A percentile compares a stretch with the other conserved stretches of the same genome.
Evolutionary conservation across 2,329 filamentous ascomycete species (phyloP).

Genomic region (Spiromastix sp.): DNA sequence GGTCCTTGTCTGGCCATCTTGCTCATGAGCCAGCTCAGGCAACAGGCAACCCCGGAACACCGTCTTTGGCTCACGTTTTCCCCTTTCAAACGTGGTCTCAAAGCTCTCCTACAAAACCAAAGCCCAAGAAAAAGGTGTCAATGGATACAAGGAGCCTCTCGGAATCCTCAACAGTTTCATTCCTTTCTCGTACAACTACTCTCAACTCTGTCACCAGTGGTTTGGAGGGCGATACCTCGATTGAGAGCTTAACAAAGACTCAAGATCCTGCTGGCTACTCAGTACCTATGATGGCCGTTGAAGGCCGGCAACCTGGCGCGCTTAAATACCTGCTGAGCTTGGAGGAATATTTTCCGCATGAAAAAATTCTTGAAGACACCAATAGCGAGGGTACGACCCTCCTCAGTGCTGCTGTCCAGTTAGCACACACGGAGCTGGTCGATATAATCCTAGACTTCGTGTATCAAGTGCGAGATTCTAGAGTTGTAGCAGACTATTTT

Average conservation of each 20-base stretch:
- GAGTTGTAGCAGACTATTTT: conserved; percentile 57
- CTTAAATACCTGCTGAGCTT: conserved; percentile 71
- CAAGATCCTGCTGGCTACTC: conserved; percentile 66
- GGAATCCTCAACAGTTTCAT: conserved; percentile 73
- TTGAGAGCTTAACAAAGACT: conserved; percentile 50
- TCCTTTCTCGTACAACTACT: conserved; percentile 68
- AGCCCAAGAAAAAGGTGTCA: conserved; percentile 66
- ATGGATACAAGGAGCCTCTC: conserved; percentile 87
- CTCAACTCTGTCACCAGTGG: conserved; percentile 62
- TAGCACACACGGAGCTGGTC: conserved; percentile 65
- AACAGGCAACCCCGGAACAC: conserved; percentile 18
- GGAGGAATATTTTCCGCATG: conserved; percentile 61
- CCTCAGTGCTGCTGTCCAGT: conserved; percentile 80
- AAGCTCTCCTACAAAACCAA: conserved; percentile 37
- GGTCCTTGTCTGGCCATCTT: conserved; percentile 13
- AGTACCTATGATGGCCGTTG: conserved; percentile 75
- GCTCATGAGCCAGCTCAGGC: conserved; percentile 9
- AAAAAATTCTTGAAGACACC: conserved; percentile 66
- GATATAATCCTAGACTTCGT: conserved; percentile 65
- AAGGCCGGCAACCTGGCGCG: conserved; percentile 59
- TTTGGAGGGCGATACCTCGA: conserved; percentile 76
- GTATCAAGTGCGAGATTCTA: conserved; percentile 44
- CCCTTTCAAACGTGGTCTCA: conserved; percentile 61
- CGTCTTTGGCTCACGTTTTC: conserved; percentile 68
- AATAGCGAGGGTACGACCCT: conserved; percentile 87